Evolutionary conservation across 1,139 yeast species (phyloP), one percentile per base, ranked within the genome.

Genomic region (Sugiyamaella pinicola): DNA sequence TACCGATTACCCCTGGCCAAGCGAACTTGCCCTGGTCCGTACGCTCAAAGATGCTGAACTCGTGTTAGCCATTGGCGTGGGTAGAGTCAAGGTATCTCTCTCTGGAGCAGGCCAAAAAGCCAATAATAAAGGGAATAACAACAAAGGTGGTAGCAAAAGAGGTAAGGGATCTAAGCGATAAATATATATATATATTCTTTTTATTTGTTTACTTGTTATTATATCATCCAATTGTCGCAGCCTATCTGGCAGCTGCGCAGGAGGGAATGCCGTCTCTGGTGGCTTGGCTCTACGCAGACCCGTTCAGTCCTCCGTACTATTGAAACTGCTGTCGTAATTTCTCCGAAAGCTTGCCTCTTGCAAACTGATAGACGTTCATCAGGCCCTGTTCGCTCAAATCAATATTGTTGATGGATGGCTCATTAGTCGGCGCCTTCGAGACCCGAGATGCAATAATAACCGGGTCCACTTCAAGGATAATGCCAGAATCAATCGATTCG

Each of bases 351-450:
- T 85, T 87, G 65, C 88, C 89, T 62, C 84, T 84, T 19, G 97
- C 98, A 72, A 91, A 85, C 49, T 90, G 87, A 74, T 89, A 88
- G 19, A 96, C 96, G 69, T 84, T 87, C 71, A 87, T 77, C 57
- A 93, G 72, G 51, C 98, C 96, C 70, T 85, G 88, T 70, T 93
- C 98, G 58, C 85, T 81, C 52, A 91, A 74, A 64, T 93, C 98
- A 58, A 91, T 81, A 61, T 82, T 80, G 65, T 84, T 79, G 63
- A 83, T 71, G 55, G 81, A 78, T 58, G 82, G 78, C 60, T 84
- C 90, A 55, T 76, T 79, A 24, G 80, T 71, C 33, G 97, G 96
- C 28, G 95, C 84, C 61, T 83, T 82, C 31, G 97, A 87, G 15
- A 91, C 96, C 70, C 99, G 80, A 17, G 95, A 82, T 4, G 91